phyloP scores from a whole-genome alignment of 2,329 filamentous ascomycete genomes.

The Pseudomassariella vexata region DNA sequence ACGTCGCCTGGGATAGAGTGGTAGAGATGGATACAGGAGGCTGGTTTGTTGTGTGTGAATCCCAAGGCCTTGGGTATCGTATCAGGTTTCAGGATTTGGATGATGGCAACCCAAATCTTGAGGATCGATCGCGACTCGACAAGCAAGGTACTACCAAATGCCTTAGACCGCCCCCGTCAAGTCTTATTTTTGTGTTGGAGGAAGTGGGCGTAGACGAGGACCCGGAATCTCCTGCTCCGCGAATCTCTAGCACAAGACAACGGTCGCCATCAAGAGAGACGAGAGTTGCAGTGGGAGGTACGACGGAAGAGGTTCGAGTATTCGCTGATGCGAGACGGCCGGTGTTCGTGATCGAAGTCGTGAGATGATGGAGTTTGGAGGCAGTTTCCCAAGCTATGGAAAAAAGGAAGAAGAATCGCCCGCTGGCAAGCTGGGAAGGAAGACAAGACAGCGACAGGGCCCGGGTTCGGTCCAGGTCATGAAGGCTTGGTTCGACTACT shows the following conservation, averaged over 20 bases:
- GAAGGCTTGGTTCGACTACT: too few species aligned
- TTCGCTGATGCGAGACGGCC: background rate
- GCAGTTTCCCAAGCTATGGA: too few species aligned
- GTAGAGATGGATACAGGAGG: too few species aligned
- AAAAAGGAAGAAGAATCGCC: too few species aligned
- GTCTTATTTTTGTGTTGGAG: conserved; percentile 5
- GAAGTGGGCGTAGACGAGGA: conserved; percentile 5
- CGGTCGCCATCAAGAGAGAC: conserved; percentile 6
- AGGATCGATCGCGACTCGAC: conserved; percentile 18
- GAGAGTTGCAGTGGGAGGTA: background rate
- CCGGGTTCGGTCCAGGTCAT: too few species aligned
- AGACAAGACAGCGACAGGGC: too few species aligned
- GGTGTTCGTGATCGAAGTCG: conserved; percentile 3
- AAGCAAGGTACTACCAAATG: conserved; percentile 18
- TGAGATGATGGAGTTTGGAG: background rate
- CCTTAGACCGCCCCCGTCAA: conserved; percentile 17
- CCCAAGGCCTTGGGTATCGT: too few species aligned
- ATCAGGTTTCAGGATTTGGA: background rate
- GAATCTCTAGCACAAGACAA: conserved; percentile 4
- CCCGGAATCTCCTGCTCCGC: conserved; percentile 6
- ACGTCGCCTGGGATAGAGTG: background rate
- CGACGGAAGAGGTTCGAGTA: background rate
- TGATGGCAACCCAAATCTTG: conserved; percentile 11
- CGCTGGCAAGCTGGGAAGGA: background rate
- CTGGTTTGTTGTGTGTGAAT: conserved; percentile 1